Evolutionary conservation across 2,329 filamentous ascomycete species (phyloP).

Genomic region (Colletotrichum magnum): DNA sequence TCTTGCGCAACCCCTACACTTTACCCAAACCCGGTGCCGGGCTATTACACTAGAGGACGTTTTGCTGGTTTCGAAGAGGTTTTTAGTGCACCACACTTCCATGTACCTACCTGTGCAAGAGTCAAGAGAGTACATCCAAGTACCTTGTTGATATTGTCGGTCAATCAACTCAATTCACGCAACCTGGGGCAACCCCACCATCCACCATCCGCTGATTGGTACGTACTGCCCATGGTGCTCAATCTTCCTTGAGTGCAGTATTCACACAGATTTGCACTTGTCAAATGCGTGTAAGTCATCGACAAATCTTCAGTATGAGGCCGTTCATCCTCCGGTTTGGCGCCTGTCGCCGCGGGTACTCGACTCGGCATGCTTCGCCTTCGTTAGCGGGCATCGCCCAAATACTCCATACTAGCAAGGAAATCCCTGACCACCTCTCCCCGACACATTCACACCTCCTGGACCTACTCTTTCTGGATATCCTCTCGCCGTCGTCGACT

Average conservation of each 20-base stretch:
- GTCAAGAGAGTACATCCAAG: background rate
- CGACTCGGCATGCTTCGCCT: slow-evolving; percentile 15
- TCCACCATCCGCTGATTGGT: too few species aligned
- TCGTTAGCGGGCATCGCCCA: slow-evolving; percentile 19
- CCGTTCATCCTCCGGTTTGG: background rate
- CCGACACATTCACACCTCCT: slow-evolving; percentile 77
- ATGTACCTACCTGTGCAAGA: background rate
- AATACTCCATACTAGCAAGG: slow-evolving; percentile 45
- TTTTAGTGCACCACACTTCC: background rate
- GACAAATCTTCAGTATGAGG: slow-evolving; percentile 20
- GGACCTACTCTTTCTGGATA: slow-evolving; percentile 70
- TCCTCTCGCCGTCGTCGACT: slow-evolving; percentile 55
- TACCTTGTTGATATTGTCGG: background rate
- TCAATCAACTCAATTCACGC: background rate
- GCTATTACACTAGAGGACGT: background rate
- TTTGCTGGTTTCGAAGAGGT: background rate
- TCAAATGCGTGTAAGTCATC: slow-evolving; percentile 29
- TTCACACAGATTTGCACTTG: background rate
- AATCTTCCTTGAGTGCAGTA: background rate
- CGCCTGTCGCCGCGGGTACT: slow-evolving; percentile 19
- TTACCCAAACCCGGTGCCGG: background rate
- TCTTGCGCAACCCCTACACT: background rate
- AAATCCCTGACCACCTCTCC: slow-evolving; percentile 62
- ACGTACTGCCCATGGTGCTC: too few species aligned
- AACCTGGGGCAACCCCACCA: too few species aligned